Base-by-base conservation (phyloP, 768 basidiomycete species). In the Leccinum broughii region DNA sequence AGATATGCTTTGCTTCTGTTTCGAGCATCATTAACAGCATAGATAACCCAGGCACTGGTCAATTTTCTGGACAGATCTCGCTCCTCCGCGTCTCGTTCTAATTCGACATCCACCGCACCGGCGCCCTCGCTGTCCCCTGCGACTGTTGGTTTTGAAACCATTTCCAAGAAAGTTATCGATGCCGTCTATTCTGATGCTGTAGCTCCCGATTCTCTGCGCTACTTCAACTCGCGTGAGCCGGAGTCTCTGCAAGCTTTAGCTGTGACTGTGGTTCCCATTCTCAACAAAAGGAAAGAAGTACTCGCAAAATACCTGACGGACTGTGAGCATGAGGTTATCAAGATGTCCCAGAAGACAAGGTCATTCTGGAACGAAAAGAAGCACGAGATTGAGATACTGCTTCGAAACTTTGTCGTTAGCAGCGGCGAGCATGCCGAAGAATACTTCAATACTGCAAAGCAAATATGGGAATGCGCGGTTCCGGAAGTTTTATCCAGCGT, bases 51-150 rank as follows among this genome's bases (percentile, higher is more conserved):
- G 92, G 77, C 81, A 30, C 88, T 93, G 62, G 80, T 90, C 54
- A 85, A 89, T 58, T 92, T 94, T 70, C 78, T 95, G 50, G 93
- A 94, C 76, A 88, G 87, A 71, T 92, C 92, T 14, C 85, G 93
- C 51, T 90, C 86, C 1, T 73, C 83, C 14, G 74, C 80, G 57
- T 90, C 90, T 9, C 83, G 78, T 49, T 87, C 89, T 4, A 82
- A 86, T 64, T 87, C 90, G 5, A 88, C 85, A 3, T 90, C 89
- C 0, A 69, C 76, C 13, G 84, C 87, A 1, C 92, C 93, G 1
- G 90, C 92, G 1, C 91, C 92, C 0, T 77, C 84, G 1, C 77
- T 95, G 24, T 80, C 88, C 17, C 92, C 93, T 1, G 92, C 92
- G 1, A 93, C 93, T 3, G 84, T 93, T 62, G 87, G 85, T n/a